Conservation (phyloP, 202 grass and related monocot species). For the Schoenoplectus triqueter region DNA sequence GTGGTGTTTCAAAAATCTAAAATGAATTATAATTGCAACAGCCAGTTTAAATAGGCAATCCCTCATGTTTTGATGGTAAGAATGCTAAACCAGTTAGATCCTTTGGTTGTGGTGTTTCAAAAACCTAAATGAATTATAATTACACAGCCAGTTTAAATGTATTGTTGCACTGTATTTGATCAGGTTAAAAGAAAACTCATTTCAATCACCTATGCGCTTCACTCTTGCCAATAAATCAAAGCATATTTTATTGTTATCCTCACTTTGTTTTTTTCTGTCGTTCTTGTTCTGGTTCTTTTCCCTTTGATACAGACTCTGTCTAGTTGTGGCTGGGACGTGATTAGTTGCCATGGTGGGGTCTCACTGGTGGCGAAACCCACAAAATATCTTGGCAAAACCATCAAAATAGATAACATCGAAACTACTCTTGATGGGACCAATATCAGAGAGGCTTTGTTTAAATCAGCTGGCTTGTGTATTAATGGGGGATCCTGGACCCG, state of each 20-base stretch:
- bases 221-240: background rate
- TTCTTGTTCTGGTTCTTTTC: background rate
- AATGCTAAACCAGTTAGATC: background rate
- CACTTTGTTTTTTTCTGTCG: background rate
- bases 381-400: slow-evolving; percentile 59
- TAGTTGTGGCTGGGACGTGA: slow-evolving; percentile 72
- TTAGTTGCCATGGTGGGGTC: slow-evolving; percentile 56
- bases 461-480: slow-evolving; percentile 74
- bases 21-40: no score
- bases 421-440: slow-evolving; percentile 58
- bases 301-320: slow-evolving; percentile 58
- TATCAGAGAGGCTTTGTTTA: slow-evolving; percentile 75
- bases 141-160: background rate
- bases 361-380: slow-evolving; percentile 83
- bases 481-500: slow-evolving; percentile 89
- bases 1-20: no score
- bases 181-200: background rate
- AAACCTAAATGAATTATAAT: background rate
- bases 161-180: background rate
- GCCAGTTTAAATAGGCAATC: background rate
- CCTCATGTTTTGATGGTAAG: background rate
- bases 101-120: background rate
- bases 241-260: slow-evolving; percentile 11
- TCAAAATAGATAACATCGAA: slow-evolving; percentile 61
- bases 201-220: background rate